A percentile compares a stretch with the other conserved stretches of the same genome.
These are phyloP conservation scores for Mucor lusitanicus DNA, from an alignment of 371 early-diverging fungal species.

Conservation along the genomic window DNA sequence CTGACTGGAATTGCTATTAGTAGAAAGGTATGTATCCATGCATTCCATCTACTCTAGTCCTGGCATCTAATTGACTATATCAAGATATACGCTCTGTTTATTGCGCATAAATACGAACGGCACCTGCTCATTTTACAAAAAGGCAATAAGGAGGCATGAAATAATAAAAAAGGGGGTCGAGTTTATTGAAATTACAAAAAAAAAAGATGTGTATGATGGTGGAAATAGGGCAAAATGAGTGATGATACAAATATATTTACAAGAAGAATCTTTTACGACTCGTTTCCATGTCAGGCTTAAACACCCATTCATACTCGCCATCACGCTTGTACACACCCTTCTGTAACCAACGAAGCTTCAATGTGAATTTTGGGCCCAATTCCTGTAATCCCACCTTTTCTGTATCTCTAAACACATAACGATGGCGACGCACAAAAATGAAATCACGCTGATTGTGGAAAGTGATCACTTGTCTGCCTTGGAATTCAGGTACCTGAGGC, in stretches of 20 bases:
- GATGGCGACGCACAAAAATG: conserved; percentile 97
- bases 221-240: background rate
- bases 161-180: background rate
- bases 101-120: background rate
- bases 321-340: conserved; percentile 91
- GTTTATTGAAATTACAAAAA: background rate
- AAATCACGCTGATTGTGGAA: conserved; percentile 99
- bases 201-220: background rate
- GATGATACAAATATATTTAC: conserved; percentile 30
- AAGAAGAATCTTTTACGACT: conserved; percentile 84
- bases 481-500: conserved; percentile 96
- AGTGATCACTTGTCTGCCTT: conserved; percentile 95
- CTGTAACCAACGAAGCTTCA: conserved; percentile 93
- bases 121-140: background rate
- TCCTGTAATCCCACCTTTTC: conserved; percentile 93
- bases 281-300: conserved; percentile 87
- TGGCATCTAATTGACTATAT: background rate
- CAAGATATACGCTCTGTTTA: background rate
- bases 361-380: conserved; percentile 96
- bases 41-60: background rate
- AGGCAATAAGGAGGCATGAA: background rate
- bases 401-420: conserved; percentile 91
- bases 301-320: conserved; percentile 95
- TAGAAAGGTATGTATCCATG: background rate
- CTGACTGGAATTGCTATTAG: background rate